Percentiles rank a stretch among this genome's conserved stretches.
phyloP scores from a whole-genome alignment of 2,329 filamentous ascomycete species.

The Cytospora leucostoma region DNA sequence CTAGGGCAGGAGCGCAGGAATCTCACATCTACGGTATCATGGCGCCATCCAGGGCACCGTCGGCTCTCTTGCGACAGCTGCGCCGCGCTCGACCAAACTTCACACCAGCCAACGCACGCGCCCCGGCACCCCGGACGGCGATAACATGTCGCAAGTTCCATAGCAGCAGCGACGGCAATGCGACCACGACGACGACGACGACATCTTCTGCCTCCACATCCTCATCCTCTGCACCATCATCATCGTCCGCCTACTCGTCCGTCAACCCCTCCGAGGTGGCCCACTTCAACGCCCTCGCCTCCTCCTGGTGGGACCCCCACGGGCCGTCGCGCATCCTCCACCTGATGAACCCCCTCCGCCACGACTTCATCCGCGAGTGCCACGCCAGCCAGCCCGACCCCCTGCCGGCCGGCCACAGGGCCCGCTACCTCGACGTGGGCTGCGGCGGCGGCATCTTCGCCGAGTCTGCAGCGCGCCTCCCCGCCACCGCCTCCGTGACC shows the following conservation, averaged over 20 bases:
- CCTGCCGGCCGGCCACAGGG: slow-evolving; percentile 40
- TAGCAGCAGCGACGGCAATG: neutral
- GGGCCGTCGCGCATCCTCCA: slow-evolving; percentile 90
- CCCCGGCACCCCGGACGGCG: slow-evolving; percentile 12
- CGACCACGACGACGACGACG: neutral
- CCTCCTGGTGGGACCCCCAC: slow-evolving; percentile 95
- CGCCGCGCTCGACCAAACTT: slow-evolving; percentile 7
- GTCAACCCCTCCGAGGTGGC: slow-evolving; percentile 88
- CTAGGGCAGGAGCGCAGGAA: neutral
- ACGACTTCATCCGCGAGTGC: slow-evolving; percentile 84
- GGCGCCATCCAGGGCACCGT: slow-evolving; percentile 26
- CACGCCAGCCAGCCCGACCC: slow-evolving; percentile 54
- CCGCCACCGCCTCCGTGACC: slow-evolving; percentile 63
- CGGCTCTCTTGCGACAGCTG: slow-evolving; percentile 18
- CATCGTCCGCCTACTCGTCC: slow-evolving; percentile 56
- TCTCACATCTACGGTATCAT: neutral
- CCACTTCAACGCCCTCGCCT: slow-evolving; percentile 92
- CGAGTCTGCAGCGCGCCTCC: slow-evolving; percentile 75
- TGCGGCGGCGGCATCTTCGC: slow-evolving; percentile 97
- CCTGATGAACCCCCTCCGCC: slow-evolving; percentile 95
- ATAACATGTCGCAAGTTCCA: slow-evolving; percentile 16
- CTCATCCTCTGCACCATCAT: slow-evolving; percentile 23
- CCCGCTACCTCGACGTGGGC: slow-evolving; percentile 85
- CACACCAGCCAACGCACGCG: slow-evolving; percentile 1
- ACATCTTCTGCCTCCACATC: neutral